A percentile compares a stretch with the other conserved stretches of the same genome.
These are phyloP conservation scores for Alloteropsis angusta DNA, from an alignment of 202 grass and related monocot genomes.

Conservation along the genomic window DNA sequence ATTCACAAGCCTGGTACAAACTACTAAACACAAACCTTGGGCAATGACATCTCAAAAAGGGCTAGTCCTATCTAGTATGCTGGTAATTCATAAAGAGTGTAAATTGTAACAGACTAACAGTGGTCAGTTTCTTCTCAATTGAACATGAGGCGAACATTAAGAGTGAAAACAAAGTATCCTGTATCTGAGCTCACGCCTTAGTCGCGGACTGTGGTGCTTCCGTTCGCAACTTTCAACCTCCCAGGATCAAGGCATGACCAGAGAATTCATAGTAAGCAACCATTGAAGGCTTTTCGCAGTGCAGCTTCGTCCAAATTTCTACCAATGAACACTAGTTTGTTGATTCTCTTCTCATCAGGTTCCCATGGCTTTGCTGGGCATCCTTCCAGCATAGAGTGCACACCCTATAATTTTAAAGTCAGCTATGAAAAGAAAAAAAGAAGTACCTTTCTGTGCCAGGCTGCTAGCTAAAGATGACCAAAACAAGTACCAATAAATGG, in stretches of 20 bases:
- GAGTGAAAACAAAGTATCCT: neutral
- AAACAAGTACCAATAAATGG: neutral
- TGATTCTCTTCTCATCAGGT: slow-evolving; percentile 49
- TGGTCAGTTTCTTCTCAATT: neutral
- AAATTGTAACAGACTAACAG: neutral
- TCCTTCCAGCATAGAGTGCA: slow-evolving; percentile 70
- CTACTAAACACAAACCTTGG: neutral
- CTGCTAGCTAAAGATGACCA: neutral
- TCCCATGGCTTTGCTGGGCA: slow-evolving; percentile 65
- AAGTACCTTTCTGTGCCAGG: neutral
- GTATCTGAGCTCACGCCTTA: neutral
- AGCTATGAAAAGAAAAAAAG: neutral
- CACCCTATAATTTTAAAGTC: slow-evolving; percentile 21
- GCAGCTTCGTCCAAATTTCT: slow-evolving; percentile 52
- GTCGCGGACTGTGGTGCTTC: neutral
- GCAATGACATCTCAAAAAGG: neutral
- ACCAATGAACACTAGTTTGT: slow-evolving; percentile 62
- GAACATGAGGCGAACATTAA: neutral
- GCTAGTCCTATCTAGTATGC: neutral
- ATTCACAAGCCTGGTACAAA: neutral
- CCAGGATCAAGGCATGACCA: neutral
- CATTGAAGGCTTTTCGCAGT: slow-evolving; percentile 56
- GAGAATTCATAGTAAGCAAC: slow-evolving; percentile 37
- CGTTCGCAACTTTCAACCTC: neutral
- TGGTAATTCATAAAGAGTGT: neutral